Base-by-base conservation (phyloP, 129 eudicot species). In the Kitagawia praeruptora region DNA sequence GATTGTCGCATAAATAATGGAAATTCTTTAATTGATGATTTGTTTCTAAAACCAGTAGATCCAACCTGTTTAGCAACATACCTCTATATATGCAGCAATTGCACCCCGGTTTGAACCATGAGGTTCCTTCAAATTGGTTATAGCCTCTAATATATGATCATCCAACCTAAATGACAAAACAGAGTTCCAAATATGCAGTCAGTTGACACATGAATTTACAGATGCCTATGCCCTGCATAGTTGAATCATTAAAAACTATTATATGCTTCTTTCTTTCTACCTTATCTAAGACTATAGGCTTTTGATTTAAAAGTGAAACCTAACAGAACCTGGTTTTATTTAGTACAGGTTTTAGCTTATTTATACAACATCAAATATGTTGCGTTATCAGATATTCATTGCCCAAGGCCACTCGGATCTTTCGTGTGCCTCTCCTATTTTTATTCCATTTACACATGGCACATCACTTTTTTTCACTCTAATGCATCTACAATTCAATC, bases 71-170 rank as follows among this genome's bases (percentile, higher is more conserved):
- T 9, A 31, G 85, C 31, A 82, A 47, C 69, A 82, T 85, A 95
- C 99, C 99, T 87, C 88, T 54, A 95, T 89, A 82, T 85, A 83
- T 38, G 72, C 80, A 48, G 86, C 84, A 80, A 95, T 89, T 46
- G 90, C 81, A 85, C 80, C 77, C 75, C 85, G 84, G 78, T 79
- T 92, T 78, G 96, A 93, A 69, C 98, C 97, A 28, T 79, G 82
- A 58, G 96, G 83, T 58, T 88, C 93, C 84, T 88, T 89, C 85
- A 91, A 70, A 77, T 81, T 87, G 73, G 83, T 77, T 81, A 91
- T 70, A 53, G 88, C 87, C 83, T 95, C 97, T 90, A 95, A 37
- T 49, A 95, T 87, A 84, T 86, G 88, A 72, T 76, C 86, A 78
- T 92, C 99, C 86, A 92, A 80, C 87, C 99, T 92, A 64, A 67